phyloP scores from a whole-genome alignment of 176 grass and related monocot species.

The Urochloa ruziziensis region DNA sequence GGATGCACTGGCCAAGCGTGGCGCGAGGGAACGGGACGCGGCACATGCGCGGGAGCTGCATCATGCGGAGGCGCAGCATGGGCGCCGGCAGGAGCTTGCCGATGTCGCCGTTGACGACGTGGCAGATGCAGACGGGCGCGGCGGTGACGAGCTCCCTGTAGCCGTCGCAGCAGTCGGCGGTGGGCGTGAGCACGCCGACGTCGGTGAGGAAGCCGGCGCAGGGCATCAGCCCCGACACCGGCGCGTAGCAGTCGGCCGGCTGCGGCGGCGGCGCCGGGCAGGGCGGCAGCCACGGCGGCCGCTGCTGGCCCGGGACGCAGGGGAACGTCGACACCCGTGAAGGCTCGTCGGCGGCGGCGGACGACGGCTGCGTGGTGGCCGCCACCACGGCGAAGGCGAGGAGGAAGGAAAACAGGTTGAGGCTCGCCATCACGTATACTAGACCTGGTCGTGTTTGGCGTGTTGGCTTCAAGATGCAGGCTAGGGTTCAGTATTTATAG shows the following conservation, averaged over 20 bases:
- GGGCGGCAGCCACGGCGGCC: too few relatives aligned
- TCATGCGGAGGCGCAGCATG: too few relatives aligned
- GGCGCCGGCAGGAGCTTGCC: not conserved
- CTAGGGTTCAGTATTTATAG: too few relatives aligned
- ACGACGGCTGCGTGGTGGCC: too few relatives aligned
- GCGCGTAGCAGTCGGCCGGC: not conserved
- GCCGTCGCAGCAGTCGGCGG: not conserved
- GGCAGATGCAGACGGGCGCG: not conserved
- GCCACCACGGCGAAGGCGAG: too few relatives aligned
- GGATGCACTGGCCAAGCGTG: not conserved
- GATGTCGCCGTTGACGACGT: not conserved
- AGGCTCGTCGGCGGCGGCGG: too few relatives aligned
- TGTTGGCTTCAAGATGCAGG: too few relatives aligned
- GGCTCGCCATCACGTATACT: too few relatives aligned
- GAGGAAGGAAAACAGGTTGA: too few relatives aligned
- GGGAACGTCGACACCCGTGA: too few relatives aligned
- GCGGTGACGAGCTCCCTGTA: not conserved
- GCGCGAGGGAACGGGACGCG: not conserved
- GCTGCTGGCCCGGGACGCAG: too few relatives aligned
- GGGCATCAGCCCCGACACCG: not conserved
- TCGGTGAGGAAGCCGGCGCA: not conserved
- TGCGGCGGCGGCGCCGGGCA: not conserved
- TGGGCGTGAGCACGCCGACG: not conserved
- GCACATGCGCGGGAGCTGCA: not conserved
- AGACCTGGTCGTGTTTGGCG: too few relatives aligned